Base-by-base conservation (phyloP, 352 stramenopile species). In the Globisporangium apiculatum region DNA sequence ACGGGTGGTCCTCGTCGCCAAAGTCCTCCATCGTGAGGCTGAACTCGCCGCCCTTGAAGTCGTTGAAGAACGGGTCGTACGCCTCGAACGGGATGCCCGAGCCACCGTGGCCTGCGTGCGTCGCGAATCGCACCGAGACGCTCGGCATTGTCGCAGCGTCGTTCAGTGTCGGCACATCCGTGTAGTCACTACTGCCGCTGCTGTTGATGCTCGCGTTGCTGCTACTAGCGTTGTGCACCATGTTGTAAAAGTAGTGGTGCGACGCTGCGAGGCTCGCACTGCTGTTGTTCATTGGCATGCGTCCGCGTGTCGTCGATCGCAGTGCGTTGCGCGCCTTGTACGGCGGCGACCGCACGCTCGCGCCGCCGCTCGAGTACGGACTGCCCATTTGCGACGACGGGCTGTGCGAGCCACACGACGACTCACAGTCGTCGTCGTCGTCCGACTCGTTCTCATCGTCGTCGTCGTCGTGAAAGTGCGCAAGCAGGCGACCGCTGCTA, bases 21-120 rank as follows among this genome's bases (percentile, higher is more conserved):
- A 79, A 79, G 15, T 75, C 54, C 40, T 83, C 73, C 69, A 79
- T 78, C 35, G 68, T 76, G 31, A 76, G 48, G 14, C 65, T 68
- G 53, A 70, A 76, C 31, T 76, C 65, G 3, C 24, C 24, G 42
- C 62, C 65, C 48, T 76, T 76, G 53, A 76, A 76, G 47, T 76
- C 68, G 40, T 66, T 64, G 48, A 76, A 76, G 57, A 72, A 76
- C 24, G 68, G 68, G 55, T 76, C 68, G 65, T 76, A 76, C 15
- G 68, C 61, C 15, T 76, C 68, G 43, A 76, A 76, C 36, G 61
- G 58, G 2, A 62, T 51, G 0, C 35, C 40, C 3, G 45, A 43
- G 45, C 37, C 46, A 9, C 15, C 15, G 24, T 62, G 31, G 51
- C 17, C 18, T 9, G 57, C 38, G 50, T 84, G 67, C 14, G 70